Evolutionary conservation across 2,329 filamentous ascomycete species (phyloP), one percentile per base, ranked within the genome.

Genomic region (Stylonectria norvegica): DNA sequence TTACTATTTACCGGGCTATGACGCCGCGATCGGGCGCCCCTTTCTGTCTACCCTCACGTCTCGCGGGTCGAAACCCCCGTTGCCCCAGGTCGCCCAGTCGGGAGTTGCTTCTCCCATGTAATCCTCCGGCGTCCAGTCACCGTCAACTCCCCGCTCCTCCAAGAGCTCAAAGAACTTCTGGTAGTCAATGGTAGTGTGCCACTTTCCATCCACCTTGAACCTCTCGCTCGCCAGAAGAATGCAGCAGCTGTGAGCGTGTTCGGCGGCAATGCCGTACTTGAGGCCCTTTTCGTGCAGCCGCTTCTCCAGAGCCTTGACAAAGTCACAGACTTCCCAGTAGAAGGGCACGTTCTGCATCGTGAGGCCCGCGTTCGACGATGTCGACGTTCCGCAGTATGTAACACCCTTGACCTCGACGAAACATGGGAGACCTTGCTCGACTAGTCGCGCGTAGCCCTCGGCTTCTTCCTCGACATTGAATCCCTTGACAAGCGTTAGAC

Each of bases 301-400:
- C 22, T 69, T 67, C 48, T 90, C 81, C 0, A 96, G 75, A 1
- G 85, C 83, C 27, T 78, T 75, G 8, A 94, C 89, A 58, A 96
- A 97, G 3, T 83, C 80, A 23, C 79, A 79, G 3, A 96, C 86
- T 66, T 96, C 91, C 62, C 86, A 84, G 68, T 96, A 97, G 60
- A 95, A 97, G 0, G 91, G 91, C 8, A 97, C 93, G 59, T 97
- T 97, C 57, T 88, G 81, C 91, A 97, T 97, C n/a, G 83, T 93
- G 33, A 97, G 72, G 0, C 91, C 91, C 0, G 89, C 90, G 38
- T 83, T 85, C 4, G 86, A 83, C 7, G 86, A 86, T 1, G 89
- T 89, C 6, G 84, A 84, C 0, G 91, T 97, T 28, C 93, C 93
- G 65, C 93, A 97, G 69, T 93, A 97, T 1, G 91, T 97, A 25